Evolutionary conservation across 495 filamentous ascomycete species (phyloP).

Genomic region (Lasiosphaeria ovina): DNA sequence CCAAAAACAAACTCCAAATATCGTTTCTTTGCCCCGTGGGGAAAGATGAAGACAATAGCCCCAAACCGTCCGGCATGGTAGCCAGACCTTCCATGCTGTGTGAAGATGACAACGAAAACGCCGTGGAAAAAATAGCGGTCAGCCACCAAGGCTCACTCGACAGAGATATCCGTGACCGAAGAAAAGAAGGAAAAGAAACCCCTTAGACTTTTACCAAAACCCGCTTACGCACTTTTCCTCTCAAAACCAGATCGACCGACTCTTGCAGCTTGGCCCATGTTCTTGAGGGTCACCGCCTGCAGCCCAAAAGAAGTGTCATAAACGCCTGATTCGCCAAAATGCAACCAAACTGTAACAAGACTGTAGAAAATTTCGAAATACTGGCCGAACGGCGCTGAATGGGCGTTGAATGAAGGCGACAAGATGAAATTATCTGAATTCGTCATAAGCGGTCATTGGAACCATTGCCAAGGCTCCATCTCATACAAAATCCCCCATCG

Average conservation of each 20-base stretch:
- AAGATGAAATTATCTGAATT: slow-evolving; percentile 19
- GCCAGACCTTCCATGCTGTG: background rate
- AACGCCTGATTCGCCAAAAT: slow-evolving; percentile 10
- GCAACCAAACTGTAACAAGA: background rate
- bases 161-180: background rate
- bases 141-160: background rate
- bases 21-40: background rate
- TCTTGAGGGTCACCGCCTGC: background rate
- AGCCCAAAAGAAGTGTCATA: background rate
- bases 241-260: background rate
- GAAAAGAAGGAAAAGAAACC: background rate
- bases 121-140: background rate
- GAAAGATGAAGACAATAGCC: background rate
- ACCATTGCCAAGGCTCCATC: background rate
- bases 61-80: slow-evolving; percentile 1
- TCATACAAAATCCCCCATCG: background rate
- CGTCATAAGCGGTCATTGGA: slow-evolving; percentile 20
- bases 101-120: background rate
- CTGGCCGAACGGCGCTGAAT: background rate
- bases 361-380: background rate
- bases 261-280: background rate
- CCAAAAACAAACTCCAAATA: slow-evolving; percentile 1
- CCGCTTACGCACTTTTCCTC: background rate
- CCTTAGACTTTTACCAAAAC: background rate
- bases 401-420: slow-evolving; percentile 1